Evolutionary conservation across 768 basidiomycete genomes (phyloP).

Genomic region (Sarcomyxa edulis): DNA sequence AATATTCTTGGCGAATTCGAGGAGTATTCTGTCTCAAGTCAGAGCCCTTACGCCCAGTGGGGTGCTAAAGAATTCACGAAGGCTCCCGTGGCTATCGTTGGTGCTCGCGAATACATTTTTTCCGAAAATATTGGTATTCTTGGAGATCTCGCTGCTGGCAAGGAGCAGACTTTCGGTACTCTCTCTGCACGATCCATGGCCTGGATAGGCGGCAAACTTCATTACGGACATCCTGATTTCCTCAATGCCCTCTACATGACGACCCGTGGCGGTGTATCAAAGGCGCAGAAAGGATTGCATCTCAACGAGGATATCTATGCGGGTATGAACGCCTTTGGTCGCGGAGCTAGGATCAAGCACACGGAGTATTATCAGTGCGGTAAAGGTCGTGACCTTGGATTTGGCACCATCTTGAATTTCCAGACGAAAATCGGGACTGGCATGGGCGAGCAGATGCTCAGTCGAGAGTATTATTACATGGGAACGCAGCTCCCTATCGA

Average conservation of each 20-base stretch:
- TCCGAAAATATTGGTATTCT: slow-evolving; percentile 99
- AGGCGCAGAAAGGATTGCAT: slow-evolving; percentile 99
- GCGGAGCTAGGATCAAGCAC: slow-evolving; percentile 97
- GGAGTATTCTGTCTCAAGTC: slow-evolving; percentile 78
- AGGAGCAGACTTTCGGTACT: slow-evolving; percentile 99
- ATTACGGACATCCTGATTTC: slow-evolving; percentile 99
- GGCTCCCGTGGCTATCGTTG: slow-evolving; percentile 93
- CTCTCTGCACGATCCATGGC: slow-evolving; percentile 93
- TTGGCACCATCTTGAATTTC: slow-evolving; percentile 99
- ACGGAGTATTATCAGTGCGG: slow-evolving; percentile 99
- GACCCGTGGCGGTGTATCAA: slow-evolving; percentile 96
- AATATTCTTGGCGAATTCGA: slow-evolving; percentile 98
- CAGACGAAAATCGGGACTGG: slow-evolving; percentile 99
- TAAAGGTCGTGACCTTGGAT: slow-evolving; percentile 97
- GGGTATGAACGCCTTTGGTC: slow-evolving; percentile 97
- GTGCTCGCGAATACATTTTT: slow-evolving; percentile 99
- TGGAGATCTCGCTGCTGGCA: slow-evolving; percentile 96
- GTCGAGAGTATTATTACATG: slow-evolving; percentile 97
- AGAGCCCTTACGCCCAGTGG: slow-evolving; percentile 92
- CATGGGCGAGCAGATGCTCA: slow-evolving; percentile 99
- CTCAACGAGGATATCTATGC: slow-evolving; percentile 99
- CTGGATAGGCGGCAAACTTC: slow-evolving; percentile 97
- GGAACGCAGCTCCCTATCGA: slow-evolving; percentile 98
- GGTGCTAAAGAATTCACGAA: slow-evolving; percentile 84
- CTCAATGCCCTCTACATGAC: slow-evolving; percentile 97